A percentile compares a stretch with the other conserved stretches of the same genome.
phyloP scores from a whole-genome alignment of 2,329 filamentous ascomycete species.

The Penicillium janthinellum region DNA sequence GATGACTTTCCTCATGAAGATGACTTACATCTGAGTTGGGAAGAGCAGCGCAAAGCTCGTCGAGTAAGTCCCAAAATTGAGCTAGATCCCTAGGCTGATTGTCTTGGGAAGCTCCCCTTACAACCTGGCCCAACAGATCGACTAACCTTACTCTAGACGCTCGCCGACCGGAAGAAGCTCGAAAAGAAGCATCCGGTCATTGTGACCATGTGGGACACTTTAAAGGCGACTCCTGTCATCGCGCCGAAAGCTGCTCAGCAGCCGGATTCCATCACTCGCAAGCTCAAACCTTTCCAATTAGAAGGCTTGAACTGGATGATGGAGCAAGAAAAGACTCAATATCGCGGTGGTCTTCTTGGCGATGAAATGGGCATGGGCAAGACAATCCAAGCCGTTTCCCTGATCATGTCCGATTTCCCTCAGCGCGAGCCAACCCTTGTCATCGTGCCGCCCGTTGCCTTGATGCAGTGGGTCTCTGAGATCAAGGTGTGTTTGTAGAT shows the following conservation, averaged over 20 bases:
- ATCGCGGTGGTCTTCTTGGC: slow-evolving; percentile 86
- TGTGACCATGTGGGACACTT: slow-evolving; percentile 78
- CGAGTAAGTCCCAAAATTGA: slow-evolving; percentile 29
- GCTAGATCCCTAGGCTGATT: background rate
- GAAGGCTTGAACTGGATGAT: slow-evolving; percentile 95
- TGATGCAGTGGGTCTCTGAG: slow-evolving; percentile 93
- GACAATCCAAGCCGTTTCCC: slow-evolving; percentile 94
- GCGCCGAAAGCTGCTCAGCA: slow-evolving; percentile 67
- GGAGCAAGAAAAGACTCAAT: slow-evolving; percentile 80
- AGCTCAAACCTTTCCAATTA: slow-evolving; percentile 89
- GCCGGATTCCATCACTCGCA: slow-evolving; percentile 75
- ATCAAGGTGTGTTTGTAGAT: slow-evolving; percentile 59
- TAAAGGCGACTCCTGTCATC: slow-evolving; percentile 69
- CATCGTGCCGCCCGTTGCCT: slow-evolving; percentile 84
- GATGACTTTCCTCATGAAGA: slow-evolving; percentile 12
- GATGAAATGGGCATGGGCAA: slow-evolving; percentile 99
- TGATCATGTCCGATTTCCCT: slow-evolving; percentile 97
- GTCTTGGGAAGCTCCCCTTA: slow-evolving; percentile 24
- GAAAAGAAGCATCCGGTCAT: slow-evolving; percentile 77
- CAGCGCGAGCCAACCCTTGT: slow-evolving; percentile 81
- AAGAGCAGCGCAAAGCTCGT: slow-evolving; percentile 21
- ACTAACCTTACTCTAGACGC: slow-evolving; percentile 37
- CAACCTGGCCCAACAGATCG: slow-evolving; percentile 1
- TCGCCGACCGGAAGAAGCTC: slow-evolving; percentile 65
- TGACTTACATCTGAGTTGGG: slow-evolving; percentile 14